Conservation (phyloP, 495 filamentous ascomycete species). For the Penicillium canescens region DNA sequence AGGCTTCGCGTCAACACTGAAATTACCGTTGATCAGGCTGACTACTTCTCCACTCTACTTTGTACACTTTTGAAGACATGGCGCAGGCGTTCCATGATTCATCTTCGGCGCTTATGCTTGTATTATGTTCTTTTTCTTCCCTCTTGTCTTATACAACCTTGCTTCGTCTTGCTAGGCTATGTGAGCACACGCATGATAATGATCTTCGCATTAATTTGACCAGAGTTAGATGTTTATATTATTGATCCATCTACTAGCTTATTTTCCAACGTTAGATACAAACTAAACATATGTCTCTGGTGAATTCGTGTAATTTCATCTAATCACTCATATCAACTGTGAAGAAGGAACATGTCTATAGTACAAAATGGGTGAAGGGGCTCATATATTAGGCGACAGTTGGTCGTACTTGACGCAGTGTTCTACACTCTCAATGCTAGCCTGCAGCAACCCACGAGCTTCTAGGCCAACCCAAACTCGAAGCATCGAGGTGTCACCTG, state of each 20-base stretch:
- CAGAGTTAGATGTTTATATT: background rate
- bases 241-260: background rate
- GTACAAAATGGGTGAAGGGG: slow-evolving; percentile 3
- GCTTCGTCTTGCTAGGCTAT: slow-evolving; percentile 2
- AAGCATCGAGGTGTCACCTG: slow-evolving; percentile 86
- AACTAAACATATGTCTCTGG: background rate
- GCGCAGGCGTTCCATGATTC: slow-evolving; percentile 26
- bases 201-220: slow-evolving; percentile 8
- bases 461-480: slow-evolving; percentile 94
- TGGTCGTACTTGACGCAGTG: slow-evolving; percentile 81
- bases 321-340: slow-evolving; percentile 1
- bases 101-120: slow-evolving; percentile 2
- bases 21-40: background rate
- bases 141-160: slow-evolving; percentile 17
- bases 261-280: background rate
- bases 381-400: slow-evolving; percentile 76
- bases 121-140: slow-evolving; percentile 11
- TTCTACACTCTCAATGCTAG: slow-evolving; percentile 85
- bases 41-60: slow-evolving; percentile 30
- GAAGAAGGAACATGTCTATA: slow-evolving; percentile 1
- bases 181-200: slow-evolving; percentile 9
- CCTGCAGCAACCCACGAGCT: slow-evolving; percentile 81
- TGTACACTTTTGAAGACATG: slow-evolving; percentile 29
- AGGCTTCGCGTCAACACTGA: slow-evolving; percentile 15
- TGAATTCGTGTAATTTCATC: background rate